A percentile compares a stretch with the other conserved stretches of the same genome.
phyloP scores from a whole-genome alignment of 495 filamentous ascomycete species.

The Halenospora varia region DNA sequence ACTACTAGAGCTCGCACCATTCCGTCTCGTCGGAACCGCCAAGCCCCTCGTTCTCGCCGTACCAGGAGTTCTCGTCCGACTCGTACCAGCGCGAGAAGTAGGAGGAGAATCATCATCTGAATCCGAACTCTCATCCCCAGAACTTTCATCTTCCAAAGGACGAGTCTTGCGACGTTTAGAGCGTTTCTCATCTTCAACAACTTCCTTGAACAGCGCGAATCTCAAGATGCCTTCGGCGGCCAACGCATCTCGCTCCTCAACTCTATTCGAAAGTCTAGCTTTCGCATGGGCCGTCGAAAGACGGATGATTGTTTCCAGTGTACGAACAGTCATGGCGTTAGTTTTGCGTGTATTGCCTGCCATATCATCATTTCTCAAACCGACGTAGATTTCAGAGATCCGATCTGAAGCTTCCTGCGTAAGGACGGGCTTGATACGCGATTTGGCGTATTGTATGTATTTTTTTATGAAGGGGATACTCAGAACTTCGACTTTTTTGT shows the following conservation, averaged over 20 bases:
- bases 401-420: conserved; percentile 92
- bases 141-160: conserved; percentile 36
- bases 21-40: not conserved
- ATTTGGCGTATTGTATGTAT: conserved; percentile 98
- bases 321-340: conserved; percentile 93
- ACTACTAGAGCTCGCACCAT: conserved; percentile 10
- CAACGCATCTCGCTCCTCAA: conserved; percentile 86
- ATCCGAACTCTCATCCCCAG: conserved; percentile 38
- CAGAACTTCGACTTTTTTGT: conserved; percentile 82
- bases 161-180: conserved; percentile 61
- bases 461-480: conserved; percentile 99
- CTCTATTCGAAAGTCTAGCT: conserved; percentile 82
- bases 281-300: conserved; percentile 96
- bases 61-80: conserved; percentile 21
- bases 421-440: conserved; percentile 81
- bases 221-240: conserved; percentile 87
- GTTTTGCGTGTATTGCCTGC: conserved; percentile 91
- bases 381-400: conserved; percentile 89
- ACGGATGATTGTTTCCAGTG: conserved; percentile 95
- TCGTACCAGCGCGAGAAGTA: conserved; percentile 14
- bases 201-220: conserved; percentile 97
- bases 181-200: conserved; percentile 80
- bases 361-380: conserved; percentile 92
- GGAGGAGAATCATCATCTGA: conserved; percentile 26
- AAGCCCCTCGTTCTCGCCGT: conserved; percentile 18